A percentile compares a stretch with the other conserved stretches of the same genome.
Evolutionary conservation across 495 filamentous ascomycete genomes (phyloP).

Genomic region (Tuber melanosporum): DNA sequence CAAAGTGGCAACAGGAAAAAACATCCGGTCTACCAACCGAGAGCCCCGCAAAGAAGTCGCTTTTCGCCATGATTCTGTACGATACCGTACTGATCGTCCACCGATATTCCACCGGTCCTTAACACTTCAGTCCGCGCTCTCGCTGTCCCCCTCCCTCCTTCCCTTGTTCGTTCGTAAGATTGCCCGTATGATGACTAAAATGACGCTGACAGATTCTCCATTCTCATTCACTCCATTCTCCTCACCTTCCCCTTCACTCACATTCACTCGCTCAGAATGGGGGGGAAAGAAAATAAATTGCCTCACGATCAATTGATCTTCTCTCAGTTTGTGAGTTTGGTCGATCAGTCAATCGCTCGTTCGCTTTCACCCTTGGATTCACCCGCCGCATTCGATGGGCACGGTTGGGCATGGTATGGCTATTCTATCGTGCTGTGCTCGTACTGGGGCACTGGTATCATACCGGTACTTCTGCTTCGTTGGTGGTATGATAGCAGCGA

Average conservation of each 20-base stretch:
- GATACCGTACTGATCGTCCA: neutral
- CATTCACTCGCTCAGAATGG: neutral
- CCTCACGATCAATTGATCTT: neutral
- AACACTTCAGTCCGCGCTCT: neutral
- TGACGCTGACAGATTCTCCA: neutral
- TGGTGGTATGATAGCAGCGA: neutral
- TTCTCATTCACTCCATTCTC: neutral
- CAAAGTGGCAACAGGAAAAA: neutral
- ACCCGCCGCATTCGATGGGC: no score
- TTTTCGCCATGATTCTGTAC: neutral
- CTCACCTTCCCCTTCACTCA: neutral
- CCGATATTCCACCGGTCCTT: neutral
- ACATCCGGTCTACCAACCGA: neutral
- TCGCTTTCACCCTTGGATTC: neutral
- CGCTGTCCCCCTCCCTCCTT: neutral
- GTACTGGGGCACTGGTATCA: neutral
- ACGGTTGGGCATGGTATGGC: neutral
- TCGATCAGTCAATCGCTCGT: neutral
- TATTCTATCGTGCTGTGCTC: neutral
- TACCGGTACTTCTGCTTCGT: neutral
- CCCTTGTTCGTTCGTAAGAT: neutral
- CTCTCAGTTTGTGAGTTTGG: neutral
- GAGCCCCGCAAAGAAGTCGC: neutral
- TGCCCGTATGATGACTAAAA: neutral
- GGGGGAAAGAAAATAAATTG: neutral